Evolutionary conservation across 441 rosid species (phyloP).

Genomic region (Gossypium aridum): DNA sequence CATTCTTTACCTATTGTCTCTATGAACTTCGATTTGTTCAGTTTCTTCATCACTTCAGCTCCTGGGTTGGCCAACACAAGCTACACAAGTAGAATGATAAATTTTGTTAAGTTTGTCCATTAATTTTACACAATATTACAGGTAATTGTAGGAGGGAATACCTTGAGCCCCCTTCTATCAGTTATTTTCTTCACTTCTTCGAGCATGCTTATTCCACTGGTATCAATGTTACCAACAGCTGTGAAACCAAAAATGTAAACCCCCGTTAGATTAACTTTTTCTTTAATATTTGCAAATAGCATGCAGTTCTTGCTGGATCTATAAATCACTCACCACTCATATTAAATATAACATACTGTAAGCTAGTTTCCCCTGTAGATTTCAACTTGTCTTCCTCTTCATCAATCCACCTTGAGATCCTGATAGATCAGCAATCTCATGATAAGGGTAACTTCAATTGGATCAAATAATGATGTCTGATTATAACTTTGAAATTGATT

Average conservation of each 20-base stretch:
- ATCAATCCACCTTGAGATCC: conserved; percentile 84
- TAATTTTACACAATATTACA: neutral
- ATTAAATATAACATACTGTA: conserved; percentile 75
- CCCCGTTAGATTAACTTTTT: neutral
- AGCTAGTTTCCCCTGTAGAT: conserved; percentile 39
- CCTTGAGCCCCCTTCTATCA: conserved; percentile 71
- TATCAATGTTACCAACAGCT: conserved; percentile 95
- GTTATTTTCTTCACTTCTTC: conserved; percentile 62
- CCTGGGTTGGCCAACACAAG: conserved; percentile 89
- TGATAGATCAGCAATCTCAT: conserved; percentile 12
- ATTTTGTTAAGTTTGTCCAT: neutral
- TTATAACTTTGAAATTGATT: neutral
- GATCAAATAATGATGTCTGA: neutral
- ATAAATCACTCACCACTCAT: conserved; percentile 49
- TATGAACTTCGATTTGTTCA: conserved; percentile 61
- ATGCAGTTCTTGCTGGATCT: neutral
- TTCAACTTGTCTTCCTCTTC: conserved; percentile 80
- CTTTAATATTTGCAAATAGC: neutral
- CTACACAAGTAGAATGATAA: conserved; percentile 23
- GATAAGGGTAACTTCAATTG: neutral
- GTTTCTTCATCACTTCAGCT: conserved; percentile 89
- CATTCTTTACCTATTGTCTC: conserved; percentile 71
- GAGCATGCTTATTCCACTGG: conserved; percentile 94
- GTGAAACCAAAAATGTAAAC: conserved; percentile 8
- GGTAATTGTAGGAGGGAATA: conserved; percentile 11